Conservation (phyloP, 2,329 filamentous ascomycete genomes). For the Botrytis paeoniae region DNA sequence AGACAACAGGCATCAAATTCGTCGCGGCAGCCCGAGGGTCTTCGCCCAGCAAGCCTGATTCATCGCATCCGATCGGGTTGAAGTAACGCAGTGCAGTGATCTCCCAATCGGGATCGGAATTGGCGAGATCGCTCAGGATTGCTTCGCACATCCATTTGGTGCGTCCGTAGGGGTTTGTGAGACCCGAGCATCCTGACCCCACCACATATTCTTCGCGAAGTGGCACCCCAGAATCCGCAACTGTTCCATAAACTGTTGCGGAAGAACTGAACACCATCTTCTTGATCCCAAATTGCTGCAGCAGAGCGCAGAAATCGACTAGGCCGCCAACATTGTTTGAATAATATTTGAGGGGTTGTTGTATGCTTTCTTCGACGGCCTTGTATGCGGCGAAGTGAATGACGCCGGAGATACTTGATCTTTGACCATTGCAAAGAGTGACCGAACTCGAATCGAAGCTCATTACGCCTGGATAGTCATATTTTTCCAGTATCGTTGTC, state of each 20-base stretch:
- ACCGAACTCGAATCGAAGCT: constrained; percentile 17
- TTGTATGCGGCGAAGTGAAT: constrained; percentile 70
- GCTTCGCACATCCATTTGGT: constrained; percentile 68
- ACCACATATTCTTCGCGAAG: constrained; percentile 52
- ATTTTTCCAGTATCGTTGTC: constrained; percentile 30
- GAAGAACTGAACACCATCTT: constrained; percentile 67
- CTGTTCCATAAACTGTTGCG: constrained; percentile 62
- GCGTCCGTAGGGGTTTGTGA: constrained; percentile 64
- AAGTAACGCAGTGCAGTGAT: constrained; percentile 65
- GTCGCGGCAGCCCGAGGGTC: constrained; percentile 59
- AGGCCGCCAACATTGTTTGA: constrained; percentile 65
- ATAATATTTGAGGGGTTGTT: constrained; percentile 60
- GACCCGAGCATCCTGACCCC: constrained; percentile 50
- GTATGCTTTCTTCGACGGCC: constrained; percentile 52
- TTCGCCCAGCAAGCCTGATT: constrained; percentile 61
- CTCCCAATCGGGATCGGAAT: constrained; percentile 58
- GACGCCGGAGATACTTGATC: constrained; percentile 54
- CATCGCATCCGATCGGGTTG: constrained; percentile 65
- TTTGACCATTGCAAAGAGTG: constrained; percentile 16
- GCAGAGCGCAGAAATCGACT: constrained; percentile 54
- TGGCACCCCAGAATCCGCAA: constrained; percentile 49
- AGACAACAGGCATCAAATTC: constrained; percentile 63
- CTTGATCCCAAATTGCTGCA: constrained; percentile 59
- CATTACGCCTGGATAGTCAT: constrained; percentile 21
- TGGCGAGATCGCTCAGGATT: constrained; percentile 60